Conservation (phyloP, 805 yeast species). For the Schwanniomyces polymorphus region DNA sequence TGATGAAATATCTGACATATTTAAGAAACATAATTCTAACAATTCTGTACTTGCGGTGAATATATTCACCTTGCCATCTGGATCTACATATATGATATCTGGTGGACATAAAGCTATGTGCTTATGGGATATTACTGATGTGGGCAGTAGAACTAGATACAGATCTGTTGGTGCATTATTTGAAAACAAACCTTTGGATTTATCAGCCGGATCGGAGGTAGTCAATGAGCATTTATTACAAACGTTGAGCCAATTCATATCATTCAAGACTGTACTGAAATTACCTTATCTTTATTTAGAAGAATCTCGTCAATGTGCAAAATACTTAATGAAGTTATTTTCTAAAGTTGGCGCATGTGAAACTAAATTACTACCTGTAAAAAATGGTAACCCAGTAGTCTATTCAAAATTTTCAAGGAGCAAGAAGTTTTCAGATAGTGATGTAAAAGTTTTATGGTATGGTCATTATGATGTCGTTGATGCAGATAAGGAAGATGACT, state of each 20-base stretch:
- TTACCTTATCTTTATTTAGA: constrained; percentile 65
- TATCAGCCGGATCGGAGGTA: constrained; percentile 17
- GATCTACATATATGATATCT: constrained; percentile 51
- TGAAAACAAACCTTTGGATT: neutral
- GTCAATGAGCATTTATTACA: constrained; percentile 64
- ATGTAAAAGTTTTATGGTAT: constrained; percentile 69
- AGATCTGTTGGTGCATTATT: neutral
- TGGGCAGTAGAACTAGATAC: constrained; percentile 10
- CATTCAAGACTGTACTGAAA: constrained; percentile 78
- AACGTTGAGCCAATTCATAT: constrained; percentile 59
- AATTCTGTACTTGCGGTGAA: constrained; percentile 61
- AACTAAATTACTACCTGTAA: constrained; percentile 68
- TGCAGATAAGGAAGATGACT: constrained; percentile 58
- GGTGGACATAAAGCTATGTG: constrained; percentile 75
- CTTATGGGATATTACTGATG: constrained; percentile 60
- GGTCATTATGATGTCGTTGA: constrained; percentile 96
- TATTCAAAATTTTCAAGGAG: constrained; percentile 67
- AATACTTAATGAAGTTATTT: constrained; percentile 61
- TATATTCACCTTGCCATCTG: constrained; percentile 37
- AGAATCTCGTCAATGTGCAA: constrained; percentile 86
- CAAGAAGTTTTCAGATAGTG: neutral
- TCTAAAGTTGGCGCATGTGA: constrained; percentile 67
- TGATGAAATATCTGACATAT: constrained; percentile 4
- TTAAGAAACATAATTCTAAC: constrained; percentile 17
- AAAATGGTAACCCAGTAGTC: constrained; percentile 82